phyloP scores from a whole-genome alignment of 768 basidiomycete species.

The Termitomyces sp. region DNA sequence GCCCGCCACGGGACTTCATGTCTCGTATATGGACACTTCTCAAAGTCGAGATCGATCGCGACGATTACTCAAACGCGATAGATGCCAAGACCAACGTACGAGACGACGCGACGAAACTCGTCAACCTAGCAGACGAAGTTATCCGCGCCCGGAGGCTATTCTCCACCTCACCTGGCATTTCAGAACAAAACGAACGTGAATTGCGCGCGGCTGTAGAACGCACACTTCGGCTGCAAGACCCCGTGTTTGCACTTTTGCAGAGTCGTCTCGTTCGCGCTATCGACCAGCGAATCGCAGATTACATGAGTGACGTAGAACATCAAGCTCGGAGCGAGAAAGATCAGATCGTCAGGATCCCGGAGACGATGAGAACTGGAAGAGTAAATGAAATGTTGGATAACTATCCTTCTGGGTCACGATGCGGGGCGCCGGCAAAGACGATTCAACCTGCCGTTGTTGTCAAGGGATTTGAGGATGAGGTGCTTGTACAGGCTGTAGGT shows the following conservation, averaged over 20 bases:
- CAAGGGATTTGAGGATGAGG: constrained; percentile 67
- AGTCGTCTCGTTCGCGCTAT: constrained; percentile 49
- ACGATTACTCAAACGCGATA: constrained; percentile 12
- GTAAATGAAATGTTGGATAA: neutral
- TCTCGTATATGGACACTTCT: constrained; percentile 65
- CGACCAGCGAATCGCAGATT: constrained; percentile 13
- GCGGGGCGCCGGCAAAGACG: neutral
- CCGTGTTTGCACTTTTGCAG: constrained; percentile 63
- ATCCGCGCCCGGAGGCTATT: constrained; percentile 44
- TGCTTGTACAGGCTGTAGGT: constrained; percentile 40
- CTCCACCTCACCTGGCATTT: constrained; percentile 14
- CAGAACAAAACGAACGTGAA: constrained; percentile 41
- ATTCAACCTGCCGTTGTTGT: constrained; percentile 22
- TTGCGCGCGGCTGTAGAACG: constrained; percentile 62
- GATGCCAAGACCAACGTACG: neutral
- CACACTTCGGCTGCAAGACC: constrained; percentile 57
- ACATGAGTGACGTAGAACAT: neutral
- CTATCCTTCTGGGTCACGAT: constrained; percentile 1
- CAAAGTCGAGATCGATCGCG: constrained; percentile 46
- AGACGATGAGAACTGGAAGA: constrained; percentile 33
- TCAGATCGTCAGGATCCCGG: constrained; percentile 18
- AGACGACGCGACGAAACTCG: constrained; percentile 42
- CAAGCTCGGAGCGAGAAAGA: neutral
- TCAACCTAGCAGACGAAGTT: constrained; percentile 74
- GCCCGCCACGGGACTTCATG: constrained; percentile 38